Conservation (phyloP, 208 protist species). For the Herpetomonas samuelpessoai region DNA sequence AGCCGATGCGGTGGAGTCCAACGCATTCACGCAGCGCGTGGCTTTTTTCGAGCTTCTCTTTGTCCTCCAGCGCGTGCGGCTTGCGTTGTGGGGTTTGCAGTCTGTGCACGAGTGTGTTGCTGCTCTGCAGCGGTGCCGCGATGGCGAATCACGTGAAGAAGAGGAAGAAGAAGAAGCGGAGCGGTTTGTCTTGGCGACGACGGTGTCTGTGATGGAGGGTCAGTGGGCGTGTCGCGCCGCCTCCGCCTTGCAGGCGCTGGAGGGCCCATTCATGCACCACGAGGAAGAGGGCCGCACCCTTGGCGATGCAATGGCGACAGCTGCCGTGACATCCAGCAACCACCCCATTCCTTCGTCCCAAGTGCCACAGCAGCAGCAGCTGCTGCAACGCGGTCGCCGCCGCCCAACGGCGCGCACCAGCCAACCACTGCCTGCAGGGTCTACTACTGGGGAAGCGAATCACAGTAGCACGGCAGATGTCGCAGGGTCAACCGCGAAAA, state of each 20-base stretch:
- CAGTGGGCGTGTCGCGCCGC: neutral
- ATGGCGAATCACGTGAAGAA: too few species aligned
- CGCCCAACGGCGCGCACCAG: too few species aligned
- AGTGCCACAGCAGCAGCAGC: too few species aligned
- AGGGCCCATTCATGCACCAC: too few species aligned
- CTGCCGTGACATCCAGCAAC: neutral
- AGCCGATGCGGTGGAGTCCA: too few species aligned
- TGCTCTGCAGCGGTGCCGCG: neutral
- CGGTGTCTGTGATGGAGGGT: neutral
- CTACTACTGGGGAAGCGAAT: too few species aligned
- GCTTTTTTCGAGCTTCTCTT: neutral
- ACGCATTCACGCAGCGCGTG: too few species aligned
- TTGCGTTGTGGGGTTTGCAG: neutral
- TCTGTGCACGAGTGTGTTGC: neutral
- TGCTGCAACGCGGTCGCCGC: too few species aligned
- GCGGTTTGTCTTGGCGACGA: neutral
- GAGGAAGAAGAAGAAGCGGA: neutral
- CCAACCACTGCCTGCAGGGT: too few species aligned
- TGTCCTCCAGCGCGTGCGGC: neutral
- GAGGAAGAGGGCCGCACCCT: neutral
- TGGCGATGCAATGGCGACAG: neutral
- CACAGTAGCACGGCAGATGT: too few species aligned
- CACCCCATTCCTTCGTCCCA: too few species aligned
- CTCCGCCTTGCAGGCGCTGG: neutral
- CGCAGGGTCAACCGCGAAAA: neutral